A percentile compares a stretch with the other conserved stretches of the same genome.
Conservation (phyloP, 768 basidiomycete genomes). For the Cantharellus anzutake region DNA sequence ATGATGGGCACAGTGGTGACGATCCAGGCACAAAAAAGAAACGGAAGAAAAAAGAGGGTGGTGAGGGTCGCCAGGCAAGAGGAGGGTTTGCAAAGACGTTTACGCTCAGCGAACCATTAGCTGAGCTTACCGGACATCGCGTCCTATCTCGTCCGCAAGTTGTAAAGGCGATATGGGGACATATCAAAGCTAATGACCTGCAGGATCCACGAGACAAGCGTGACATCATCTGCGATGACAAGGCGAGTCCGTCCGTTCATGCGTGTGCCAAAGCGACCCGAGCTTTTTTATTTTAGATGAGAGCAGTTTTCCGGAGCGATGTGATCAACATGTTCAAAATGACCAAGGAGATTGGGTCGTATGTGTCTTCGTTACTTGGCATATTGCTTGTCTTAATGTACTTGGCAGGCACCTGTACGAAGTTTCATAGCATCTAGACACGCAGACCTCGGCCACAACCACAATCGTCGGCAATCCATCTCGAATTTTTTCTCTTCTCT, state of each 20-base stretch:
- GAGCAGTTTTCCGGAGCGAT: constrained; percentile 39
- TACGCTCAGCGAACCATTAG: constrained; percentile 51
- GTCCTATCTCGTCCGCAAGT: constrained; percentile 73
- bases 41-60: constrained; percentile 18
- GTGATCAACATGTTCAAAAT: constrained; percentile 80
- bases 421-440: too few species aligned
- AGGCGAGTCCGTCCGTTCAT: constrained; percentile 34
- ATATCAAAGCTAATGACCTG: constrained; percentile 62
- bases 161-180: constrained; percentile 78
- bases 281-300: background rate
- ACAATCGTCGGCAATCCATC: too few species aligned
- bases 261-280: background rate
- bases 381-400: too few species aligned
- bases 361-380: constrained; percentile 10
- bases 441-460: too few species aligned
- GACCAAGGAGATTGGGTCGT: constrained; percentile 82
- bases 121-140: constrained; percentile 44
- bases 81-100: constrained; percentile 72
- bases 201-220: constrained; percentile 74
- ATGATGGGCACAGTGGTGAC: constrained; percentile 31
- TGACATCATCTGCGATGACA: constrained; percentile 70
- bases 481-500: too few species aligned
- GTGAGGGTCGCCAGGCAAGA: constrained; percentile 30
- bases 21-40: constrained; percentile 20
- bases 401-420: too few species aligned